These are phyloP conservation scores for Sisymbrium irio DNA, from an alignment of 345 rosid genomes.

Conservation along the genomic window DNA sequence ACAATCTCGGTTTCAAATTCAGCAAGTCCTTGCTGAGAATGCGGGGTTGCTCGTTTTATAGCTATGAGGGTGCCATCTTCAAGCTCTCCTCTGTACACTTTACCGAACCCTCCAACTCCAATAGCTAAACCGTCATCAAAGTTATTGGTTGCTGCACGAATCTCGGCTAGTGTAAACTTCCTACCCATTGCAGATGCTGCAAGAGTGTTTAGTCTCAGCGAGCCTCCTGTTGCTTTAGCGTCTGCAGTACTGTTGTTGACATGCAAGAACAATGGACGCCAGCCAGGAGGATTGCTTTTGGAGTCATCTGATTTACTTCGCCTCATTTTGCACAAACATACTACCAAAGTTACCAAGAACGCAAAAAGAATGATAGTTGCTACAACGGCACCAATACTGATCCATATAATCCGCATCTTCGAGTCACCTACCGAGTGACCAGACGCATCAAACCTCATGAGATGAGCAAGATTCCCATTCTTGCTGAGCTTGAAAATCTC, in stretches of 20 bases:
- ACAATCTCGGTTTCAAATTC: constrained; percentile 91
- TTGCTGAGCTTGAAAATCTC: constrained; percentile 88
- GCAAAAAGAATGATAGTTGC: constrained; percentile 45
- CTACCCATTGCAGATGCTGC: constrained; percentile 48
- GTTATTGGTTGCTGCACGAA: constrained; percentile 71
- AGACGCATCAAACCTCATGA: constrained; percentile 38
- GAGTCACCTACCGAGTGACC: constrained; percentile 36
- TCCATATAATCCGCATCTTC: constrained; percentile 49
- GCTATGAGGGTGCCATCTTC: constrained; percentile 74
- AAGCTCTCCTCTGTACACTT: constrained; percentile 77
- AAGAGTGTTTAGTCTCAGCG: constrained; percentile 37
- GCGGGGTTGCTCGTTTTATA: constrained; percentile 88
- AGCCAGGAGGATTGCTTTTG: constrained; percentile 49
- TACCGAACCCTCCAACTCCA: constrained; percentile 88
- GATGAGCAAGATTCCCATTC: constrained; percentile 69
- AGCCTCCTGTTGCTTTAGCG: constrained; percentile 49
- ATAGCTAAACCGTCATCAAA: constrained; percentile 77
- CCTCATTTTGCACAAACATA: constrained; percentile 44
- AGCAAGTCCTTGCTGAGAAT: constrained; percentile 82
- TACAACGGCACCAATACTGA: constrained; percentile 55
- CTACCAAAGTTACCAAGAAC: constrained; percentile 21
- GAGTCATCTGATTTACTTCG: constrained; percentile 37
- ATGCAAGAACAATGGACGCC: constrained; percentile 68
- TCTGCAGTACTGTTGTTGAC: constrained; percentile 43
- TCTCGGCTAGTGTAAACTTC: constrained; percentile 67